A percentile compares a stretch with the other conserved stretches of the same genome.
Conservation (phyloP, 139 green algal species). For the Nannochloris sp. region DNA sequence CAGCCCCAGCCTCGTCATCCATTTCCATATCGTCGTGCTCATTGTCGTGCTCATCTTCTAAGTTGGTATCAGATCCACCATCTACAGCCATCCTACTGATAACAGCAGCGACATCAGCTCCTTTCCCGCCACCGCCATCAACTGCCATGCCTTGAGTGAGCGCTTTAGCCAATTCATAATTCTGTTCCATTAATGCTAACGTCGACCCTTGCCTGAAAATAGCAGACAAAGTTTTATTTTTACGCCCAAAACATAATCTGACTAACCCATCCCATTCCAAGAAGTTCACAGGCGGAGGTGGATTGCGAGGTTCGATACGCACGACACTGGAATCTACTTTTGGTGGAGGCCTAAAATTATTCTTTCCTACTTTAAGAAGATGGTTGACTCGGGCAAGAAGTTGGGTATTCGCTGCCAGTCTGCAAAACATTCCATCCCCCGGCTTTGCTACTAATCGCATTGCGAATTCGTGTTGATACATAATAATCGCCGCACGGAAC, state of each 20-base stretch:
- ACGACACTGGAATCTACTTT: conserved; percentile 97
- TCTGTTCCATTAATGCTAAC: conserved; percentile 64
- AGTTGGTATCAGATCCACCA: conserved; percentile 12
- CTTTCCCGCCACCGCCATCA: background rate
- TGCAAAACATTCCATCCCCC: conserved; percentile 80
- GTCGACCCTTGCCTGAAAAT: conserved; percentile 75
- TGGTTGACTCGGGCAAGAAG: conserved; percentile 67
- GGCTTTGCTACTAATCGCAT: conserved; percentile 93
- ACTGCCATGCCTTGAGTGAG: background rate
- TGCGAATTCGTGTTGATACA: conserved; percentile 99
- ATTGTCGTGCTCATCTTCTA: conserved; percentile 23
- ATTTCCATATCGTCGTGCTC: conserved; percentile 28
- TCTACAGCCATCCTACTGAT: conserved; percentile 27
- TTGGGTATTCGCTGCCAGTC: conserved; percentile 94
- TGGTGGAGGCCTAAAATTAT: conserved; percentile 94
- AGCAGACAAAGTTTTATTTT: conserved; percentile 96
- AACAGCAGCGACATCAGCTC: background rate
- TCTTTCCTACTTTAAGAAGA: conserved; percentile 75
- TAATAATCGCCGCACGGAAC: conserved; percentile 93
- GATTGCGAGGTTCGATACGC: conserved; percentile 93
- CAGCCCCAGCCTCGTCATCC: conserved; percentile 15
- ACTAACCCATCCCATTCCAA: conserved; percentile 96
- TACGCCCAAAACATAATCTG: conserved; percentile 84
- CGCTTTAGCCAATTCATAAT: conserved; percentile 55
- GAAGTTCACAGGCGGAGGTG: conserved; percentile 91